Conservation (phyloP, 2,329 filamentous ascomycete genomes). For the Teratosphaeriaceae sp. region DNA sequence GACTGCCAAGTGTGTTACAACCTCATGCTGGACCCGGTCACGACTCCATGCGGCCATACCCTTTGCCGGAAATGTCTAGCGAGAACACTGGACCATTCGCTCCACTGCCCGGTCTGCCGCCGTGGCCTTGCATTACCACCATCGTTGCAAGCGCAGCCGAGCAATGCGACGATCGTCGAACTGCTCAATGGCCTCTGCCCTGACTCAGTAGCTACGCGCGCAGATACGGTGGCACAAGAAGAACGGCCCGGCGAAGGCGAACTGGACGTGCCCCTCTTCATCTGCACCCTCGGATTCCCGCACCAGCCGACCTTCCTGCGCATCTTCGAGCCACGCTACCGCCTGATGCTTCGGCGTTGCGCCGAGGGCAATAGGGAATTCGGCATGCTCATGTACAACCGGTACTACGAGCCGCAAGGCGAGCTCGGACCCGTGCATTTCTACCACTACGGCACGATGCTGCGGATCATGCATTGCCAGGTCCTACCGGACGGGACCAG, state of each 20-base stretch:
- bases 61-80: constrained; percentile 77
- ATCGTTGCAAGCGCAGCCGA: constrained; percentile 43
- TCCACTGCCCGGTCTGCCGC: constrained; percentile 75
- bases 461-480: constrained; percentile 69
- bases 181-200: constrained; percentile 66
- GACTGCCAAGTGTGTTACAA: constrained; percentile 88
- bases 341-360: constrained; percentile 77
- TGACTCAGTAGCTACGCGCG: constrained; percentile 54
- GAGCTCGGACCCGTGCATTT: constrained; percentile 52
- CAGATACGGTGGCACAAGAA: constrained; percentile 50
- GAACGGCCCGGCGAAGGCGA: constrained; percentile 50
- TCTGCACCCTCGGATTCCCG: constrained; percentile 77
- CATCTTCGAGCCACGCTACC: constrained; percentile 88
- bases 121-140: constrained; percentile 52
- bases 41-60: constrained; percentile 81
- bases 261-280: constrained; percentile 64
- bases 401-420: constrained; percentile 45
- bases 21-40: constrained; percentile 73
- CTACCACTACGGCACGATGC: constrained; percentile 67
- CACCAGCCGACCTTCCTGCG: constrained; percentile 79
- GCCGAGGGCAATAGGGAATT: constrained; percentile 70
- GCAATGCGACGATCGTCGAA: constrained; percentile 57
- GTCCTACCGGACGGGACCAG: constrained; percentile 74
- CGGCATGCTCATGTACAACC: constrained; percentile 74
- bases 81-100: constrained; percentile 68